Evolutionary conservation across 805 yeast genomes (phyloP).

Genomic region (Candida coquimbonensis): DNA sequence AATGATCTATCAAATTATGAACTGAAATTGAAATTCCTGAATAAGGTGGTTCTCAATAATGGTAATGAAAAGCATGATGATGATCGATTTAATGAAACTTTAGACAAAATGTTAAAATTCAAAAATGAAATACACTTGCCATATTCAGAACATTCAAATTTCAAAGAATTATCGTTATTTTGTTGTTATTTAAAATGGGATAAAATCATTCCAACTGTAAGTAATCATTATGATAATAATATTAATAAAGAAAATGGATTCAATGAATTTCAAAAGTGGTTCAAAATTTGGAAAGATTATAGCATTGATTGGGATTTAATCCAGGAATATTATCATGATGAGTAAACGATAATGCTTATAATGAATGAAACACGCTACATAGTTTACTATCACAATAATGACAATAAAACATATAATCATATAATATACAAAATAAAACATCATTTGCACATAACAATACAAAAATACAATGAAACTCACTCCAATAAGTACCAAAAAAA

Average conservation of each 20-base stretch:
- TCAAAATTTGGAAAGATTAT: slow-evolving; percentile 13
- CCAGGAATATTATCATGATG: slow-evolving; percentile 5
- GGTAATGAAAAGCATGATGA: neutral
- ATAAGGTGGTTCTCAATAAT: neutral
- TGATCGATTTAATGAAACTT: slow-evolving; percentile 2
- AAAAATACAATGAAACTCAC: no score
- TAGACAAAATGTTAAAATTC: slow-evolving; percentile 26
- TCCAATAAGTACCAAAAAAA: neutral
- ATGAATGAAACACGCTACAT: no score
- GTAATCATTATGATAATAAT: slow-evolving; percentile 26
- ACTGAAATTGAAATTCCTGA: neutral
- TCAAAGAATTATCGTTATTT: slow-evolving; percentile 67
- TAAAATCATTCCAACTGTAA: slow-evolving; percentile 76
- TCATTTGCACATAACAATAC: neutral
- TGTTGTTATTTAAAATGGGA: slow-evolving; percentile 43
- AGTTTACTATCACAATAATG: no score
- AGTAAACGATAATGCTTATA: slow-evolving; percentile 1
- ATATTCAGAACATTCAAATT: slow-evolving; percentile 92
- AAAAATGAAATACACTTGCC: slow-evolving; percentile 40
- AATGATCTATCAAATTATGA: neutral
- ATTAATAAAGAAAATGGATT: neutral
- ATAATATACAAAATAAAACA: neutral
- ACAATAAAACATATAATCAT: neutral
- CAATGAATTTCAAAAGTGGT: slow-evolving; percentile 12
- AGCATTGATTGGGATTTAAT: slow-evolving; percentile 4